Evolutionary conservation across 192 early-diverging fungal species (phyloP), one percentile per base, ranked within the genome.

Genomic region (Gryganskiella cystojenkinii): DNA sequence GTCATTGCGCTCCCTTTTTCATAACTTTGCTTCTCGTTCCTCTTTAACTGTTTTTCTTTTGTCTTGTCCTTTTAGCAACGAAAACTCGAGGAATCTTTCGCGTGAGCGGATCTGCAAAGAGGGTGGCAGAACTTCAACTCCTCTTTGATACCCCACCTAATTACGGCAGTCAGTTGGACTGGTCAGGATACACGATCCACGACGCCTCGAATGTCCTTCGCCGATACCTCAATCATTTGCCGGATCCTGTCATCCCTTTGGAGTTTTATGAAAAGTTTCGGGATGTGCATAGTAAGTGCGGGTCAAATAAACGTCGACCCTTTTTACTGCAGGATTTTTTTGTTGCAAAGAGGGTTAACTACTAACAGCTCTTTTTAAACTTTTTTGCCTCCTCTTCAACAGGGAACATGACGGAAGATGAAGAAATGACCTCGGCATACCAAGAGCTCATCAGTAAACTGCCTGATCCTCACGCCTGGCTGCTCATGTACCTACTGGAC

Each of bases 131-230:
- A 69, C 79, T 94, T 42, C 89, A 94, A 67, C 70, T 84, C 34
- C 75, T 84, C 40, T 94, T 94, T 73, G 90, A 92, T 79, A 80
- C 80, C 8, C 79, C 84, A 27, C 86, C 87, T 4, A 70, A 70
- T 14, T 94, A 92, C 60, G 92, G 92, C 2, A 83, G 87, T 14
- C 72, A 83, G 53, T 57, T 87, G 17, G 83, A 86, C 43, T 93
- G 90, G 90, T 54, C 80, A 42, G 85, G 85, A 24, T 94, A 89
- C 75, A 90, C 90, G 2, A 84, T 92, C 17, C 93, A 94, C 75
- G 93, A 94, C 71, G 89, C 89, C n/a, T 92, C 91, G 15, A 93
- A 89, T 42, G 79, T 94, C 37, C 79, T 93, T 56, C 87, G 91
- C 5, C 82, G 91, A 40, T 94, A 90, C 70, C 70, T 94, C 57